Conservation (phyloP, 192 early-diverging fungal genomes). For the Funneliformis mosseae region DNA sequence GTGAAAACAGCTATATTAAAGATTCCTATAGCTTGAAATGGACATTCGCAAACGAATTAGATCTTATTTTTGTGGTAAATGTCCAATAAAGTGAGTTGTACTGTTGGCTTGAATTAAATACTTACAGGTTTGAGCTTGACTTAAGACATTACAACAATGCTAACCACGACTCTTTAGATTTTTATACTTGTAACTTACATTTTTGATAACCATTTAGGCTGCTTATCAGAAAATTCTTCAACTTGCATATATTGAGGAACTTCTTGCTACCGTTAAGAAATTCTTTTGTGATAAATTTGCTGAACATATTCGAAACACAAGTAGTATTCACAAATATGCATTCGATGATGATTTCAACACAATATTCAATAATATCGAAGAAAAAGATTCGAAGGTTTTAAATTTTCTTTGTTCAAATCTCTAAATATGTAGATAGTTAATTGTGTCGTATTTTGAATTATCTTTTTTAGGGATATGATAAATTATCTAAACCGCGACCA, state of each 20-base stretch:
- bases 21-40: conserved; percentile 77
- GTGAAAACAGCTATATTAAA: conserved; percentile 60
- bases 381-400: conserved; percentile 58
- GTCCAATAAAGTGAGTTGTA: conserved; percentile 24
- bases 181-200: background rate
- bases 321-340: conserved; percentile 41
- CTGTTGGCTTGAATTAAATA: background rate
- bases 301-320: conserved; percentile 29
- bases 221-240: conserved; percentile 89
- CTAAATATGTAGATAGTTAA: conserved; percentile 4
- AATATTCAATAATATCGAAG: conserved; percentile 67
- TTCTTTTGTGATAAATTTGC: conserved; percentile 68
- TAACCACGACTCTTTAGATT: no score
- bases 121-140: background rate
- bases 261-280: conserved; percentile 68
- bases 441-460: background rate
- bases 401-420: background rate
- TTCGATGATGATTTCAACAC: conserved; percentile 77
- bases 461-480: conserved; percentile 39
- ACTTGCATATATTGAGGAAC: conserved; percentile 82
- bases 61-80: conserved; percentile 76
- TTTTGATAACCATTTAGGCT: conserved; percentile 47
- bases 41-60: conserved; percentile 79
- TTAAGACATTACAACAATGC: background rate
- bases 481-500: conserved; percentile 64